Conservation (phyloP, 306 rosid species). For the Arachis stenosperma region DNA sequence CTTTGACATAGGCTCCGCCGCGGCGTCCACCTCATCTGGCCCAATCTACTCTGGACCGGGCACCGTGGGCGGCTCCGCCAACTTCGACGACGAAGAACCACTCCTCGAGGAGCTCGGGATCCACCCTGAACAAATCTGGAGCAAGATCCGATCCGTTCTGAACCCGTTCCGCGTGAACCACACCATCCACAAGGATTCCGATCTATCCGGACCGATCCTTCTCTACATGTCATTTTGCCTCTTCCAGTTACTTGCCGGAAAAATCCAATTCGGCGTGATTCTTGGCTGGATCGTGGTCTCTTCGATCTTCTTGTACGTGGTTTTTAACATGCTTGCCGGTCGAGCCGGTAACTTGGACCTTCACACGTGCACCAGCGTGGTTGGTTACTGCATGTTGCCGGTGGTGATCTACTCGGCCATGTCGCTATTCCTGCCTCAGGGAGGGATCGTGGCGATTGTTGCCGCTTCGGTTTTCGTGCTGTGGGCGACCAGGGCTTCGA, state of each 20-base stretch:
- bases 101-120: conserved; percentile 96
- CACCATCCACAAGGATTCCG: conserved; percentile 74
- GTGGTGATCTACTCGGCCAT: conserved; percentile 80
- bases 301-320: conserved; percentile 83
- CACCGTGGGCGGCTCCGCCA: conserved; percentile 50
- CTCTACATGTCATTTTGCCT: conserved; percentile 86
- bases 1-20: conserved; percentile 85
- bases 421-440: conserved; percentile 77
- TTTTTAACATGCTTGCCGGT: conserved; percentile 95
- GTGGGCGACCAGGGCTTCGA: conserved; percentile 89
- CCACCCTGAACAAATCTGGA: conserved; percentile 96
- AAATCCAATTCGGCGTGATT: conserved; percentile 94
- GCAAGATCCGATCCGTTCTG: conserved; percentile 79
- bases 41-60: conserved; percentile 60
- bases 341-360: conserved; percentile 83
- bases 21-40: conserved; percentile 67
- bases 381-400: conserved; percentile 88
- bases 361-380: conserved; percentile 92
- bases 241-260: conserved; percentile 92
- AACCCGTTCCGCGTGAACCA: conserved; percentile 81
- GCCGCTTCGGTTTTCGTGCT: conserved; percentile 68
- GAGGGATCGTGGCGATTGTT: conserved; percentile 56
- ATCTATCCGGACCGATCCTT: conserved; percentile 90
- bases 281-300: conserved; percentile 96
- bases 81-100: conserved; percentile 92